Base-by-base conservation (phyloP, 2,329 filamentous ascomycete species). In the Achaetomium macrosporum region DNA sequence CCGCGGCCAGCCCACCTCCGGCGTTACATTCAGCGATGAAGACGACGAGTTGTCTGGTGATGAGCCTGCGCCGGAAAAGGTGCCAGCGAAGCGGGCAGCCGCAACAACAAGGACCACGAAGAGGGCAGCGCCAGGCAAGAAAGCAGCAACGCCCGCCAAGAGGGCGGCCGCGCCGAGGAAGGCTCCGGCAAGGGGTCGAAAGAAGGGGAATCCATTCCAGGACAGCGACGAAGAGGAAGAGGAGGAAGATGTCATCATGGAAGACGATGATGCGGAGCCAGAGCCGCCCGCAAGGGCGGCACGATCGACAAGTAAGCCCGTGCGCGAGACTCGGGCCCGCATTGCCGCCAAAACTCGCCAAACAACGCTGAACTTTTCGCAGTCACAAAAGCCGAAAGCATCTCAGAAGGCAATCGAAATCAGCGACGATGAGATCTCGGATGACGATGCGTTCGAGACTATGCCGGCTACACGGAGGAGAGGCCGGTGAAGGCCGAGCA, bases 401-500 rank as follows among this genome's bases (percentile, higher is more conserved):
- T 73, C 77, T 57, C 67, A 74, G 33, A 71, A 75, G 36, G 71
- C 73, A n/a, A 63, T 79, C 15, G 80, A 84, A 62, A 77, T 84
- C 50, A 85, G 82, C 56, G 81, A 84, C 54, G 82, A 85, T 63
- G 82, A 84, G 65, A 83, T 85, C 42, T 81, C 77, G 0, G 79
- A 82, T 1, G 79, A 82, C 41, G 74, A 72, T 49, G 70, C 74
- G 0, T 85, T 85, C 65, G 80, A 84, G 65, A 71, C 77, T 6
- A 71, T 75, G 46, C 74, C 74, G 0, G 58, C 66, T 11, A 66
- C 67, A 25, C 67, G 67, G 47, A 64, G 50, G 16, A 60, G 59
- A 17, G 50, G 59, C 4, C 45, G 56, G 2, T 60, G 51, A 55
- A 16, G 12, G 20, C 25, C 13, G 25, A 25, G 25, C 4, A 7